Conservation (phyloP, 1,284 basidiomycete species). For the Irpex sp. region DNA sequence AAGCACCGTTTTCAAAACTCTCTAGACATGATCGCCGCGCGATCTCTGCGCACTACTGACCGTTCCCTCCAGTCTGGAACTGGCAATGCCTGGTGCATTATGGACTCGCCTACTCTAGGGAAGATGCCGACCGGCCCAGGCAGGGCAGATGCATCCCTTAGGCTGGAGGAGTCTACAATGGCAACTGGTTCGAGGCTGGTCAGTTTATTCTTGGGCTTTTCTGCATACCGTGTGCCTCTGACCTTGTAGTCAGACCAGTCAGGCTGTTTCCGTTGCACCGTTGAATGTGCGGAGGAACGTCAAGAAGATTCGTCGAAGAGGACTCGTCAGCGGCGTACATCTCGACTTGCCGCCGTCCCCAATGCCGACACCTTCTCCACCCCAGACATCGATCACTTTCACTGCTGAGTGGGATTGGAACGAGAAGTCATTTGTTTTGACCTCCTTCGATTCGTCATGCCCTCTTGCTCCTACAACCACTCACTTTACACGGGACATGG, state of each 20-base stretch:
- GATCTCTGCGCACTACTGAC: conserved; percentile 26
- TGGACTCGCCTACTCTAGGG: conserved; percentile 22
- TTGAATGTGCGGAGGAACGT: conserved; percentile 26
- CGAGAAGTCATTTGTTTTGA: conserved; percentile 26
- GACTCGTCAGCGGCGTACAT: conserved; percentile 24
- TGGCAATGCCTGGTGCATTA: conserved; percentile 30
- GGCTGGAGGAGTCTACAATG: conserved; percentile 4
- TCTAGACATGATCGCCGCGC: conserved; percentile 30
- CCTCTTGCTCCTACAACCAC: conserved; percentile 12
- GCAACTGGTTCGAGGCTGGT: conserved; percentile 10
- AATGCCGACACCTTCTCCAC: conserved; percentile 19
- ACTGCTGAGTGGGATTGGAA: conserved; percentile 29
- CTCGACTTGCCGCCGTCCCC: conserved; percentile 25
- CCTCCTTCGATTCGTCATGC: conserved; percentile 18
- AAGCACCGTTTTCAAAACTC: conserved; percentile 26
- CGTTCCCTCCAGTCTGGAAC: conserved; percentile 23
- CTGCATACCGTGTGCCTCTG: neutral
- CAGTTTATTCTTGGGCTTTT: neutral
- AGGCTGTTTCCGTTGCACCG: conserved; percentile 13
- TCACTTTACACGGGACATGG: conserved; percentile 2
- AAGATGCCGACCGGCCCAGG: conserved; percentile 8
- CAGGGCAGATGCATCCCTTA: neutral
- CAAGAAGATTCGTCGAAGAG: conserved; percentile 29
- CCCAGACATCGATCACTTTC: conserved; percentile 27
- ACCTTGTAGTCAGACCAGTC: neutral